Evolutionary conservation across 208 protist genomes (phyloP), one percentile per base, ranked within the genome.

Genomic region (Acanthamoeba castellanii): DNA sequence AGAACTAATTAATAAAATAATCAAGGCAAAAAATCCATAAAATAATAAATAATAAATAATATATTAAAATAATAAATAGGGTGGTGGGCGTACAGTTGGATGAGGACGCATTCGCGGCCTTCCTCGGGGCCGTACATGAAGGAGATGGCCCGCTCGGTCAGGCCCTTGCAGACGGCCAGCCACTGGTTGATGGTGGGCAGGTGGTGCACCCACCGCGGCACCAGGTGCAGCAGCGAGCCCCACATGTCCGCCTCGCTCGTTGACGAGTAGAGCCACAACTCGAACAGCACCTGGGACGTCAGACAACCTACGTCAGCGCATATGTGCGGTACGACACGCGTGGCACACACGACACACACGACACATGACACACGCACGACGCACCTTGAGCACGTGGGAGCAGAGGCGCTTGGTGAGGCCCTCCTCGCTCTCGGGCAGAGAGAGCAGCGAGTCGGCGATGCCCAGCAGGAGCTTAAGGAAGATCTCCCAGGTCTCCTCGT

Each of bases 241-340:
- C 95, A 96, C 95, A 96, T 85, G 22, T 89, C 78, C 20, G 72
- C 70, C 30, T 78, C 95, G 64, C 57, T 66, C 4, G 64, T 87
- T 4, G 76, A 96, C 34, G 95, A 78, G 82, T 95, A 94, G 52
- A 96, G 95, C 95, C 95, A 96, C 30, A 74, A 34, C 42, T 96
- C 93, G 84, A 96, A 95, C 32, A 95, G 59, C 16, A 89, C 82
- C 78, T 81, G n/a, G 3, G 14, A 55, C 50, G n/a, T 5, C n/a
- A n/a, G n/a, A 27, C 13, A 1, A n/a, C 32, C 68, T 1, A 42
- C 50, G 50, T 55, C 50, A 55, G 50, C 50, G 13, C 14, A 18
- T 55, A 18, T 55, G 1, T 9, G 50, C 37, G 52, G 55, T 14
- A 64, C 57, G 57, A n/a, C 57, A 27, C 37, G 20, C 7, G 55